Conservation (phyloP, 108 stramenopile genomes). For the Fistulifera solaris region DNA sequence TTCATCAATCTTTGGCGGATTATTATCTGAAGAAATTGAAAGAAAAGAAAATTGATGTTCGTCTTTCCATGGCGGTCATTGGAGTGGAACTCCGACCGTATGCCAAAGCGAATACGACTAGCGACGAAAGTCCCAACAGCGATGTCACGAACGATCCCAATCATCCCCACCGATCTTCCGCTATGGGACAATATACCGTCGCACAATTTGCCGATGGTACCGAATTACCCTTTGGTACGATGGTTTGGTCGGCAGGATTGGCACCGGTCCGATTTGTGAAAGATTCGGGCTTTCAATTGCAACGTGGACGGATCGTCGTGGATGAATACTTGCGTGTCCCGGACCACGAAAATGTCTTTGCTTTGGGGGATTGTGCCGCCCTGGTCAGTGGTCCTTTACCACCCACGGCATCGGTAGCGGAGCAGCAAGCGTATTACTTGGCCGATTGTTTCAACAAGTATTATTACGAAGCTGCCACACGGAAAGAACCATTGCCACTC, state of each 20-base stretch:
- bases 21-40: conserved; percentile 62
- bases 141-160: conserved; percentile 4
- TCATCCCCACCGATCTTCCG: conserved; percentile 19
- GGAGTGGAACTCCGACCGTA: conserved; percentile 18
- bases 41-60: conserved; percentile 65
- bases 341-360: conserved; percentile 81
- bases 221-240: conserved; percentile 71
- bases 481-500: conserved; percentile 24
- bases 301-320: conserved; percentile 55
- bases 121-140: background rate
- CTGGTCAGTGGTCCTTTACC: conserved; percentile 44
- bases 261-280: conserved; percentile 33
- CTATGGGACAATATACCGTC: too few species aligned
- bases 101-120: background rate
- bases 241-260: conserved; percentile 91
- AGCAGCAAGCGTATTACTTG: conserved; percentile 81
- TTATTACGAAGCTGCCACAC: conserved; percentile 3
- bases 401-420: conserved; percentile 84
- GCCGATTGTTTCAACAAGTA: conserved; percentile 21
- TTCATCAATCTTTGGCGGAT: conserved; percentile 68
- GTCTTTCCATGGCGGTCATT: conserved; percentile 62
- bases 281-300: background rate
- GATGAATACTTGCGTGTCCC: conserved; percentile 85
- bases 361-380: conserved; percentile 83
- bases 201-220: conserved; percentile 74